These are phyloP conservation scores for Malassezia yamatoensis DNA, from an alignment of 1,284 basidiomycete species.

Conservation along the genomic window DNA sequence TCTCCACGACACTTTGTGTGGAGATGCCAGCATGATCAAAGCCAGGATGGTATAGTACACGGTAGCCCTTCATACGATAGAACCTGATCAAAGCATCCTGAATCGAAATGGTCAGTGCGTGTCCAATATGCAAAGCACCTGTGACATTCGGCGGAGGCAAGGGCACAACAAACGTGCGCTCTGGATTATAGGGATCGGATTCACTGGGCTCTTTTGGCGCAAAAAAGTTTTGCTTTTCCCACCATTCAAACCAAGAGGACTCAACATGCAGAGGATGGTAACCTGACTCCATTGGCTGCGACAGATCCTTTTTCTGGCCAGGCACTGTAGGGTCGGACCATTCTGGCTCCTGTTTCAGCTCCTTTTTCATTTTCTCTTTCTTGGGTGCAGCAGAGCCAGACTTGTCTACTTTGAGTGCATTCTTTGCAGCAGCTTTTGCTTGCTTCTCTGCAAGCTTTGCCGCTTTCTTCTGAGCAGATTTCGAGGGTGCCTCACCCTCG, in stretches of 20 bases:
- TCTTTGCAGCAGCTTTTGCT: conserved; percentile 37
- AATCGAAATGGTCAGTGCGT: conserved; percentile 82
- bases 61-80: conserved; percentile 73
- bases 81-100: conserved; percentile 60
- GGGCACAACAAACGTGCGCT: conserved; percentile 68
- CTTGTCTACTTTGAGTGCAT: conserved; percentile 39
- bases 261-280: conserved; percentile 95
- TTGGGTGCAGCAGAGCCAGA: conserved; percentile 20
- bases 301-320: conserved; percentile 55
- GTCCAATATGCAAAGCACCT: conserved; percentile 89
- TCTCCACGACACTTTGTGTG: conserved; percentile 95
- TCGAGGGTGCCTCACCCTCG: conserved; percentile 18
- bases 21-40: conserved; percentile 99
- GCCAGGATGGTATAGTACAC: conserved; percentile 80
- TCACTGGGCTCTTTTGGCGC: conserved; percentile 54
- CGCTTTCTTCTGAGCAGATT: conserved; percentile 38
- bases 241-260: conserved; percentile 97
- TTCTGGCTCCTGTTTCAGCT: conserved; percentile 37
- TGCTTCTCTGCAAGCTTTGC: conserved; percentile 41
- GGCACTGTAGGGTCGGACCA: conserved; percentile 40
- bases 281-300: conserved; percentile 72
- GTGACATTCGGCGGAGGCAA: conserved; percentile 98
- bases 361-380: conserved; percentile 46
- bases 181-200: conserved; percentile 40
- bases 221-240: conserved; percentile 83